Evolutionary conservation across 192 early-diverging fungal species (phyloP).

Genomic region (Podila minutissima): DNA sequence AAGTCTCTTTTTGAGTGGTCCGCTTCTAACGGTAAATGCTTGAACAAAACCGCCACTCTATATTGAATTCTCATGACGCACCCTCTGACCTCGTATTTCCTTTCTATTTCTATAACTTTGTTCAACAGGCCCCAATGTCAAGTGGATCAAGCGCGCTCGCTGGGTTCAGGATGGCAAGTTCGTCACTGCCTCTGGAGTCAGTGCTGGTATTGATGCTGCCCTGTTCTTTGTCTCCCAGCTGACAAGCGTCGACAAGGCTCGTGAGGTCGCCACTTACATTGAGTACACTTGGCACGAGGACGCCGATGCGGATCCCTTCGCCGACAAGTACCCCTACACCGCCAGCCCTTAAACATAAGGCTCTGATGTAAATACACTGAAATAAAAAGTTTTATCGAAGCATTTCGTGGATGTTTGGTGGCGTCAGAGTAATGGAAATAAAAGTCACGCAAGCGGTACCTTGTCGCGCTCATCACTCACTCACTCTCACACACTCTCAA

Average conservation of each 20-base stretch:
- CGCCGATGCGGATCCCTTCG: slow-evolving; percentile 40
- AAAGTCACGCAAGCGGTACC: too few relatives aligned
- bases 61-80: neutral
- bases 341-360: neutral
- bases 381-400: too few relatives aligned
- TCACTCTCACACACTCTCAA: too few relatives aligned
- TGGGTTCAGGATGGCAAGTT: slow-evolving; percentile 63
- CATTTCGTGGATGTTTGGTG: too few relatives aligned
- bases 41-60: neutral
- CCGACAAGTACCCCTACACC: slow-evolving; percentile 40
- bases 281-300: slow-evolving; percentile 49
- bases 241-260: slow-evolving; percentile 12
- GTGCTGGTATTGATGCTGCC: slow-evolving; percentile 53
- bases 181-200: slow-evolving; percentile 55
- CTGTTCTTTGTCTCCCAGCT: slow-evolving; percentile 31
- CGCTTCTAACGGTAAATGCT: slow-evolving; percentile 1
- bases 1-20: slow-evolving; percentile 25
- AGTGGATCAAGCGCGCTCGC: slow-evolving; percentile 61
- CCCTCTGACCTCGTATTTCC: too few relatives aligned
- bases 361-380: too few relatives aligned
- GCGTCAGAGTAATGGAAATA: too few relatives aligned
- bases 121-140: slow-evolving; percentile 43
- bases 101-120: neutral
- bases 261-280: slow-evolving; percentile 15
- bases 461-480: too few relatives aligned